Base-by-base conservation (phyloP, 768 basidiomycete species). In the Boletus sp. region DNA sequence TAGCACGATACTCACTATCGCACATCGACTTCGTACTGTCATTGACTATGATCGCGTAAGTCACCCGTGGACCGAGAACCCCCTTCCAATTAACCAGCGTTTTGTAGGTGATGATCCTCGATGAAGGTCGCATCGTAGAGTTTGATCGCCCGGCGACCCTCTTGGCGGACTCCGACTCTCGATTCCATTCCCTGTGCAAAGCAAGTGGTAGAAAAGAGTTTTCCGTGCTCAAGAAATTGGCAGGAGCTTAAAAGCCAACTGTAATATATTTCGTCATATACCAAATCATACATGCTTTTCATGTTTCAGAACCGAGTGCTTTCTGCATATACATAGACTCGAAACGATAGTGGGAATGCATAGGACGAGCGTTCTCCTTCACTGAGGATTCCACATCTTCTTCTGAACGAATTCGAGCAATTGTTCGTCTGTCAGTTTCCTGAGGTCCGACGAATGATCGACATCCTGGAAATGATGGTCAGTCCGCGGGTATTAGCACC, bases 11-110 rank as follows among this genome's bases (percentile, higher is more conserved):
- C 72, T 92, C 33, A 92, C 90, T 1, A 91, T 93, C 54, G 90
- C 91, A 12, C 91, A 93, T 73, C 82, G 87, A 10, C 75, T 90
- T 54, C 79, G 86, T 5, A 89, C 88, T 3, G 86, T 90, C 48
- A 91, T 94, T 54, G 90, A 93, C 64, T 94, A 92, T 62, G 87
- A 93, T 68, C 80, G 86, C 61, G 89, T 87, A 73, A 56, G 86
- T 75, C 12, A 8, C 47, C 50, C 20, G 2, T 30, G 42, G n/a
- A 46, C 32, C 42, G 18, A 8, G 58, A 41, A 63, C 18, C 64
- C 28, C 36, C 49, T 51, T 35, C n/a, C 20, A 4, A 37, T 20
- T 69, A 18, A 65, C 47, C 2, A 5, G 20, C 37, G 12, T 40
- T 47, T 24, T 15, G 7, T 44, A 90, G 89, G 83, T 91, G 42